Evolutionary conservation across 495 filamentous ascomycete genomes (phyloP).

Genomic region (Penicillium alfredii): DNA sequence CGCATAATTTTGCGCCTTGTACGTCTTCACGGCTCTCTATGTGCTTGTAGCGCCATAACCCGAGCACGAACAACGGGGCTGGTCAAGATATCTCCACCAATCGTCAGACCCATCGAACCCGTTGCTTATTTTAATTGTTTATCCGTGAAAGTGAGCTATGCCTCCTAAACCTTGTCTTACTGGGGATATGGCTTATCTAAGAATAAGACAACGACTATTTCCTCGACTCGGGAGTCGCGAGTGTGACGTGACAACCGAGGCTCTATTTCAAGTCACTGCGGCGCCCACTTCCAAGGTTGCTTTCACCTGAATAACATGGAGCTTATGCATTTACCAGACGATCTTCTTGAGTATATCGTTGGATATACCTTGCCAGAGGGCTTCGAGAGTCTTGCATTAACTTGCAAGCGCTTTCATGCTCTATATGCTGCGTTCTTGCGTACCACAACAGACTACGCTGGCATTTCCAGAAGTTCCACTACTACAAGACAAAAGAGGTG

Average conservation of each 20-base stretch:
- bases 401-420: slow-evolving; percentile 27
- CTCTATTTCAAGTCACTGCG: slow-evolving; percentile 2
- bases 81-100: no score
- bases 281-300: slow-evolving; percentile 9
- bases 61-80: no score
- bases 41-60: no score
- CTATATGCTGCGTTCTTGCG: slow-evolving; percentile 24
- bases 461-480: slow-evolving; percentile 26
- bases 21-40: no score
- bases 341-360: slow-evolving; percentile 1
- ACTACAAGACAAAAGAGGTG: slow-evolving; percentile 19
- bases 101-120: no score
- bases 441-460: slow-evolving; percentile 29
- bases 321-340: slow-evolving; percentile 4
- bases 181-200: no score
- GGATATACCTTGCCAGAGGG: slow-evolving; percentile 28
- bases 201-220: no score
- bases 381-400: slow-evolving; percentile 35
- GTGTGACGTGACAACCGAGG: slow-evolving; percentile 5
- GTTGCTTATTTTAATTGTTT: no score
- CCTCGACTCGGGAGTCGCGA: slow-evolving; percentile 3
- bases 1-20: no score
- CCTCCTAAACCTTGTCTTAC: no score
- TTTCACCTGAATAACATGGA: slow-evolving; percentile 6
- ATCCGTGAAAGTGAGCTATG: no score